Evolutionary conservation across 495 filamentous ascomycete species (phyloP), one percentile per base, ranked within the genome.

Genomic region (Penicillium lagena): DNA sequence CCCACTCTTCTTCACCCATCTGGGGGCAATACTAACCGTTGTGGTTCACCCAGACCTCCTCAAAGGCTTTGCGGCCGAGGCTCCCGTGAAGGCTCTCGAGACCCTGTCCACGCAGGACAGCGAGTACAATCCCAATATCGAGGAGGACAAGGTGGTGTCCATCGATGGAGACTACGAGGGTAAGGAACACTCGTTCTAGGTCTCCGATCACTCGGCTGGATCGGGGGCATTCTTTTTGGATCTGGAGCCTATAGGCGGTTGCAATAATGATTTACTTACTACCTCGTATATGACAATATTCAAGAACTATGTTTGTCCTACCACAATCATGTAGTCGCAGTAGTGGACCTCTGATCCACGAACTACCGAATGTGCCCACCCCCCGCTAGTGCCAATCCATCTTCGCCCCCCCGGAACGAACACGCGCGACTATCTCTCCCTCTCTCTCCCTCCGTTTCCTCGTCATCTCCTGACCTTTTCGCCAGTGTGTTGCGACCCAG

Each of bases 21-120:
- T 39, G 33, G 12, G 12, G 17, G 31, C 17, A 27, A 37, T 36
- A 14, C 51, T 49, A 44, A 57, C 53, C 39, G 34, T 46, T 15
- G 49, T 4, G 22, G 22, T 22, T 40, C 13, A 31, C 45, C 12
- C 43, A 77, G 74, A 67, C 45, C 54, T 81, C 12, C 72, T 81
- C 57, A 78, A 72, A 70, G 88, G 83, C 13, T 95, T 91, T 58
- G 80, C 87, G 35, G 85, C 82, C 35, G 82, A 85, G 48, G 79
- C 81, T 37, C 79, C 86, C 2, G 75, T 73, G 22, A 79, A 80
- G 48, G 74, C 79, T n/a, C 62, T 95, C 32, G 73, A 86, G 46
- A 77, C 73, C 7, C 76, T 95, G n/a, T 76, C 82, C 39, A 75
- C 78, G 0, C 70, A 77, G 66, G 82, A 85, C 17, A 60, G 73